Evolutionary conservation across 2,329 filamentous ascomycete genomes (phyloP).

Genomic region (Pyrenochaeta sp.): DNA sequence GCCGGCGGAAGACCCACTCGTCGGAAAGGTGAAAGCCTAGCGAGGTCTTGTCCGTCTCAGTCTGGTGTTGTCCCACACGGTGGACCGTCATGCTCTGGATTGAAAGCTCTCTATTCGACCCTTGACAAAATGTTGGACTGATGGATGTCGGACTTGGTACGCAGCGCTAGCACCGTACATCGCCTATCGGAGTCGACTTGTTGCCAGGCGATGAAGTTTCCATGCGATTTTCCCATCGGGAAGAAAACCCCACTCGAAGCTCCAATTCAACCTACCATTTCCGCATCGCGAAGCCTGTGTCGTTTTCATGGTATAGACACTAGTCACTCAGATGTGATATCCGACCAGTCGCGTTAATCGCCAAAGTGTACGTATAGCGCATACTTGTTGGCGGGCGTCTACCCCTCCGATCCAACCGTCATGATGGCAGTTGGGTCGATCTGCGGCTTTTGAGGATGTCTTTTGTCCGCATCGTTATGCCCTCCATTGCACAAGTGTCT

Average conservation of each 20-base stretch:
- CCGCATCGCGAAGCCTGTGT: conserved; percentile 57
- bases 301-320: conserved; percentile 54
- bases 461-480: conserved; percentile 82
- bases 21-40: conserved; percentile 63
- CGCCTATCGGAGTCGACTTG: conserved; percentile 11
- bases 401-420: conserved; percentile 44
- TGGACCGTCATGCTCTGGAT: conserved; percentile 50
- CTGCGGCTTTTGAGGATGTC: conserved; percentile 93
- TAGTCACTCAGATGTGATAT: conserved; percentile 56
- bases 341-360: conserved; percentile 73
- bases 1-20: conserved; percentile 60
- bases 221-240: conserved; percentile 58
- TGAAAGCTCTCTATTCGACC: conserved; percentile 26
- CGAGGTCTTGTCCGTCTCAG: conserved; percentile 59
- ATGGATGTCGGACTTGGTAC: conserved; percentile 36
- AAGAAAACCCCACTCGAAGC: conserved; percentile 43
- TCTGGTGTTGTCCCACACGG: conserved; percentile 38
- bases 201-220: conserved; percentile 51
- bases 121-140: conserved; percentile 8
- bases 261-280: conserved; percentile 53
- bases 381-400: conserved; percentile 66
- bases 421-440: conserved; percentile 38
- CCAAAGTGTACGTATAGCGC: conserved; percentile 62
- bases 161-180: conserved; percentile 29
- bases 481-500: conserved; percentile 61